phyloP scores from a whole-genome alignment of 345 rosid species.

The Sonneratia caseolaris region DNA sequence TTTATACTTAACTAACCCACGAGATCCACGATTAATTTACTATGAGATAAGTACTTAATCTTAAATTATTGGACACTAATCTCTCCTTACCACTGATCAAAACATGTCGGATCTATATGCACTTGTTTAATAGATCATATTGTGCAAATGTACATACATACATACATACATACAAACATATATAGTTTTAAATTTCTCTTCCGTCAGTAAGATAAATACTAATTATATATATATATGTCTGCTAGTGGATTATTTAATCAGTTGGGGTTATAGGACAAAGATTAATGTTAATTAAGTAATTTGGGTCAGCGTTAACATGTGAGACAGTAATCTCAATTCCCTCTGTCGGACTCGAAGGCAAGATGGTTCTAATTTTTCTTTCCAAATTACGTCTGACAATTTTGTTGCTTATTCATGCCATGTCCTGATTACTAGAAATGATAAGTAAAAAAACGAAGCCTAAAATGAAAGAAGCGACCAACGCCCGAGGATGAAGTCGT shows the following conservation, averaged over 20 bases:
- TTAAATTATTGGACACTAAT: neutral
- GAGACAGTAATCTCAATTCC: neutral
- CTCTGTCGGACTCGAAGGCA: conserved; percentile 2
- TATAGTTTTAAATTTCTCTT: neutral
- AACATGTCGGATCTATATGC: neutral
- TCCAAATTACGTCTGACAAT: neutral
- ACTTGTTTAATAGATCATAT: neutral
- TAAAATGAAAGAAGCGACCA: neutral
- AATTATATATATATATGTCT: neutral
- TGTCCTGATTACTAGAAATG: neutral
- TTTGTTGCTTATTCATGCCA: neutral
- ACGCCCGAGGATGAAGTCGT: neutral
- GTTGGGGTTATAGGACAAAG: conserved; percentile 5
- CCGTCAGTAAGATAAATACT: neutral
- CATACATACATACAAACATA: no score
- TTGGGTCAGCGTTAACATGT: conserved; percentile 17
- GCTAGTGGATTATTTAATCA: neutral
- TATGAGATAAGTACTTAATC: neutral
- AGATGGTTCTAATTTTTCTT: neutral
- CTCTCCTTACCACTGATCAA: neutral
- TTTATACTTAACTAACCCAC: neutral
- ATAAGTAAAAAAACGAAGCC: neutral
- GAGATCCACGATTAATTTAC: neutral
- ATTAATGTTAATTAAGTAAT: conserved; percentile 4
- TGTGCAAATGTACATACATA: no score